Evolutionary conservation across 2,329 filamentous ascomycete species (phyloP).

Genomic region (Venturia oleaginea): DNA sequence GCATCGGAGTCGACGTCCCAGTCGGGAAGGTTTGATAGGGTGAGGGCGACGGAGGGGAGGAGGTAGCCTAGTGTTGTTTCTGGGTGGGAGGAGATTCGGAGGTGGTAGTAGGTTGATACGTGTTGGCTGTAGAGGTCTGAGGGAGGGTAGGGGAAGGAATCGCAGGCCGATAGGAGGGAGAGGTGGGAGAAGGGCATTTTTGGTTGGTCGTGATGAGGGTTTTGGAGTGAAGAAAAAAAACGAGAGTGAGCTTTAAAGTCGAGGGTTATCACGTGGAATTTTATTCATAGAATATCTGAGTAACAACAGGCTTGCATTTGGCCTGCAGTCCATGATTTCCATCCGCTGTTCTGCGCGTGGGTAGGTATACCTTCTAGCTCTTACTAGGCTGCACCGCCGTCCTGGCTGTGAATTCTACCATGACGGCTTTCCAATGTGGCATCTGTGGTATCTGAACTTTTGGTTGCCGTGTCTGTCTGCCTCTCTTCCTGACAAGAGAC

Average conservation of each 20-base stretch:
- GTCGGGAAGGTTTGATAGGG: conserved; percentile 46
- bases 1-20: conserved; percentile 50
- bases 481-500: neutral
- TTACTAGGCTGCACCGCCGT: neutral
- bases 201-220: neutral
- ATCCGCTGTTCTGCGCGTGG: neutral
- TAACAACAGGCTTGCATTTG: neutral
- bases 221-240: too few species aligned
- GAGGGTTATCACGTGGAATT: neutral
- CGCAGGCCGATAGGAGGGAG: neutral
- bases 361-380: neutral
- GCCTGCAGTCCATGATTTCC: neutral
- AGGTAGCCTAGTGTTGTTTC: conserved; percentile 53
- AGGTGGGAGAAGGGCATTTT: neutral
- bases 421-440: neutral
- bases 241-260: too few species aligned
- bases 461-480: neutral
- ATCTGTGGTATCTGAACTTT: neutral
- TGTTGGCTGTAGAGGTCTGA: conserved; percentile 39
- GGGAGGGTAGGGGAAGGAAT: conserved; percentile 61
- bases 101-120: conserved; percentile 47
- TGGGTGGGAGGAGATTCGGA: conserved; percentile 59
- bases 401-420: neutral
- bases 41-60: conserved; percentile 50
- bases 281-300: neutral